Percentiles rank a stretch among this genome's conserved stretches.
Evolutionary conservation across 352 stramenopile genomes (phyloP).

Genomic region (Hyaloperonospora arabidopsidis): DNA sequence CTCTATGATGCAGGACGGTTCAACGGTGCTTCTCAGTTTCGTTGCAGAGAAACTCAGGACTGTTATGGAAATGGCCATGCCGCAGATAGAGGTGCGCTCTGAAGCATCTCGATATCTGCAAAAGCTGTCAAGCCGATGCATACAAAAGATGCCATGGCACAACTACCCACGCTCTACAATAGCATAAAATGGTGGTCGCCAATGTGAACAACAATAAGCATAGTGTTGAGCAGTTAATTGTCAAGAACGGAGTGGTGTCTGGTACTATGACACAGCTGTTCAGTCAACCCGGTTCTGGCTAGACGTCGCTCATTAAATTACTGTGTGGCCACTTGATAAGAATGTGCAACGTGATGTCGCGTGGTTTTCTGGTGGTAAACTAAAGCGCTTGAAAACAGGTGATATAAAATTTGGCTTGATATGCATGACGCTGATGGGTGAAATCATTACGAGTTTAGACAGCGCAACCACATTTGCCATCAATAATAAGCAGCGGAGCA

Average conservation of each 20-base stretch:
- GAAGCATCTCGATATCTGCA: slow-evolving; percentile 34
- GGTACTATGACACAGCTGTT: slow-evolving; percentile 34
- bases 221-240: slow-evolving; percentile 29
- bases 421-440: no score
- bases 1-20: slow-evolving; percentile 25
- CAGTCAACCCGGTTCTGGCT: slow-evolving; percentile 28
- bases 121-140: slow-evolving; percentile 21
- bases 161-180: slow-evolving; percentile 30
- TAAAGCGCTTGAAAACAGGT: no score
- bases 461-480: no score
- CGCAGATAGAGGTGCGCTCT: slow-evolving; percentile 43
- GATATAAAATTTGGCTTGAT: no score
- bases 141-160: slow-evolving; percentile 8
- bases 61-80: slow-evolving; percentile 26
- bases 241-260: slow-evolving; percentile 33
- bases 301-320: slow-evolving; percentile 37
- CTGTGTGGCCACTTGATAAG: slow-evolving; percentile 31
- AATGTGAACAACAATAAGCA: slow-evolving; percentile 21
- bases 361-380: no score
- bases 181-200: slow-evolving; percentile 25
- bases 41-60: slow-evolving; percentile 24
- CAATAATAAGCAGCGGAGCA: no score
- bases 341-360: no score
- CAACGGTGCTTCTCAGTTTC: slow-evolving; percentile 28
- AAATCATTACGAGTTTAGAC: no score